phyloP scores from a whole-genome alignment of 2,329 filamentous ascomycete species.

The Aureobasidium vineae region DNA sequence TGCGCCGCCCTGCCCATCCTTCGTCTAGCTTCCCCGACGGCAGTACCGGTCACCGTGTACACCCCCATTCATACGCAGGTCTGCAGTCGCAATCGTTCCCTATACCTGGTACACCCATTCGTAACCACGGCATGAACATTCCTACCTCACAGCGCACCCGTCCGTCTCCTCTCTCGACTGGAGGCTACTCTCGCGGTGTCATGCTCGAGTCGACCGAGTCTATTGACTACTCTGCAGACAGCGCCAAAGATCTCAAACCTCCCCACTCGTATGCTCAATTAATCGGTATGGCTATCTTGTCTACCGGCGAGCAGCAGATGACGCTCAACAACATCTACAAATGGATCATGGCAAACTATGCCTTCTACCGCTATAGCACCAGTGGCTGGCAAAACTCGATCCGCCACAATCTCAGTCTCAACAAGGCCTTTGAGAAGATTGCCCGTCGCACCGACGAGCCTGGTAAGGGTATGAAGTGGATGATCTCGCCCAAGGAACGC shows the following conservation, averaged over 20 bases:
- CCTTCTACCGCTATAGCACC: slow-evolving; percentile 84
- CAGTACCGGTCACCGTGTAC: slow-evolving; percentile 34
- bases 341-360: slow-evolving; percentile 86
- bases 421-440: slow-evolving; percentile 92
- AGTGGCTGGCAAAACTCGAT: slow-evolving; percentile 99
- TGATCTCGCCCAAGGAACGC: slow-evolving; percentile 77
- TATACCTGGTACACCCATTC: slow-evolving; percentile 39
- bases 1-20: slow-evolving; percentile 26
- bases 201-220: slow-evolving; percentile 55
- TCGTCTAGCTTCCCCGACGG: slow-evolving; percentile 30
- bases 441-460: slow-evolving; percentile 91
- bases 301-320: slow-evolving; percentile 80
- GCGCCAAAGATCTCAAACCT: slow-evolving; percentile 88
- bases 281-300: slow-evolving; percentile 94
- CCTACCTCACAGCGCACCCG: slow-evolving; percentile 38
- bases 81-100: slow-evolving; percentile 39
- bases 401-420: slow-evolving; percentile 90
- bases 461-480: slow-evolving; percentile 99
- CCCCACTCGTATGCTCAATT: slow-evolving; percentile 95
- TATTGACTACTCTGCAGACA: slow-evolving; percentile 77
- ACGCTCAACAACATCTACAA: slow-evolving; percentile 91
- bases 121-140: slow-evolving; percentile 31
- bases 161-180: slow-evolving; percentile 45
- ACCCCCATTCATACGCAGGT: slow-evolving; percentile 40
- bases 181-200: slow-evolving; percentile 49